Evolutionary conservation across 192 early-diverging fungal species (phyloP).

Genomic region (Anaeromyces robustus): DNA sequence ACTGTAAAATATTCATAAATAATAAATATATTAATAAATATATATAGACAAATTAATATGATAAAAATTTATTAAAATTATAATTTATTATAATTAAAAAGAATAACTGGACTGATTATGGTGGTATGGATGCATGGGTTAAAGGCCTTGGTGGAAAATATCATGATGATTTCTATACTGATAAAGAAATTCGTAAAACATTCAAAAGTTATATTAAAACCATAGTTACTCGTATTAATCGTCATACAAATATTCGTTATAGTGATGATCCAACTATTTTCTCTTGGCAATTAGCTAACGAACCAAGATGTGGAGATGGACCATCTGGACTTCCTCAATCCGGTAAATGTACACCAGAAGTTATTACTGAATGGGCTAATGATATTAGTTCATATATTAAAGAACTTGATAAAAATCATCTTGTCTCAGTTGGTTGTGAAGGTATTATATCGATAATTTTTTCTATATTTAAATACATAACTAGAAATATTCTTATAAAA

Average conservation of each 20-base stretch:
- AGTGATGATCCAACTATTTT: constrained; percentile 39
- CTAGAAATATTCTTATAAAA: too few relatives aligned
- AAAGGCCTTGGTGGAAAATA: constrained; percentile 9
- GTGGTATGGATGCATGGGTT: constrained; percentile 18
- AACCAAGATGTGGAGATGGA: constrained; percentile 11
- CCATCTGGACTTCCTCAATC: neutral
- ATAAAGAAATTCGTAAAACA: constrained; percentile 3
- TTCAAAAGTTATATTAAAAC: constrained; percentile 17
- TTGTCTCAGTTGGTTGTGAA: constrained; percentile 46
- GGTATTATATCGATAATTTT: constrained; percentile 1
- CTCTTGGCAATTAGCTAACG: constrained; percentile 32
- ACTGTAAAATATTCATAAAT: neutral
- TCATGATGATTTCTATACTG: constrained; percentile 18
- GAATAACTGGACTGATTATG: constrained; percentile 21
- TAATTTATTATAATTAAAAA: neutral
- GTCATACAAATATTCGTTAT: constrained; percentile 22
- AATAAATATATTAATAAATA: too few relatives aligned
- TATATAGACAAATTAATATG: too few relatives aligned
- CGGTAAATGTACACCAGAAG: neutral
- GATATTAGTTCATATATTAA: constrained; percentile 26
- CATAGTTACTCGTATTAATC: constrained; percentile 13
- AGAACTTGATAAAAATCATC: constrained; percentile 27
- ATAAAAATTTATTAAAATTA: too few relatives aligned
- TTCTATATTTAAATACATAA: too few relatives aligned
- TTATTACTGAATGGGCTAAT: constrained; percentile 28